Conservation (phyloP, 2,329 filamentous ascomycete species). For the Xylaria sp. region DNA sequence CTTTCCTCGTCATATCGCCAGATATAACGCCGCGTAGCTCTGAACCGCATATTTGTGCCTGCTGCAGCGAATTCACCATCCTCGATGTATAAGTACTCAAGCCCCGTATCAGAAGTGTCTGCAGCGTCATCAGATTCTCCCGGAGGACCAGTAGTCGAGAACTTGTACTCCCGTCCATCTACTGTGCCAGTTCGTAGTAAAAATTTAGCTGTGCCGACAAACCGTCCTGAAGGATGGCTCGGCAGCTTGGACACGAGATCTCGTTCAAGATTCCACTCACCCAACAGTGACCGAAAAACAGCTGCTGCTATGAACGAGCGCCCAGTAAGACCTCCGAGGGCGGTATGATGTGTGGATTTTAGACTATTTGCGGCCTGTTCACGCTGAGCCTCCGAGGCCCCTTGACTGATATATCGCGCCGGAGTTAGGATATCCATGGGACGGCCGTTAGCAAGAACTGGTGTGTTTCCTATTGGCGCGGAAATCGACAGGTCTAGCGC, state of each 20-base stretch:
- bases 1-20: conserved; percentile 73
- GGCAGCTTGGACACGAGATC: conserved; percentile 64
- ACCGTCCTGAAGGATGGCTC: conserved; percentile 71
- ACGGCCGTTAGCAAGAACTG: conserved; percentile 53
- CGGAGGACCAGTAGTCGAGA: neutral
- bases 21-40: conserved; percentile 73
- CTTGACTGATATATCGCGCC: conserved; percentile 60
- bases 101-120: conserved; percentile 50
- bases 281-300: conserved; percentile 76
- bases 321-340: conserved; percentile 55
- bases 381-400: conserved; percentile 52
- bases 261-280: conserved; percentile 72
- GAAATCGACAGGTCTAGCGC: conserved; percentile 64
- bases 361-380: conserved; percentile 57
- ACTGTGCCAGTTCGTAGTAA: conserved; percentile 68
- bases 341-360: conserved; percentile 56
- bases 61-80: conserved; percentile 71
- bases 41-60: conserved; percentile 63
- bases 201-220: conserved; percentile 73
- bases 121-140: conserved; percentile 25
- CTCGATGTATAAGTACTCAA: conserved; percentile 76
- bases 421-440: conserved; percentile 67
- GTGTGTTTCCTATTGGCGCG: conserved; percentile 44
- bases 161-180: conserved; percentile 55
- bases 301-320: conserved; percentile 69